phyloP scores from a whole-genome alignment of 1,284 basidiomycete genomes.

The Apiotrichum montevideense region DNA sequence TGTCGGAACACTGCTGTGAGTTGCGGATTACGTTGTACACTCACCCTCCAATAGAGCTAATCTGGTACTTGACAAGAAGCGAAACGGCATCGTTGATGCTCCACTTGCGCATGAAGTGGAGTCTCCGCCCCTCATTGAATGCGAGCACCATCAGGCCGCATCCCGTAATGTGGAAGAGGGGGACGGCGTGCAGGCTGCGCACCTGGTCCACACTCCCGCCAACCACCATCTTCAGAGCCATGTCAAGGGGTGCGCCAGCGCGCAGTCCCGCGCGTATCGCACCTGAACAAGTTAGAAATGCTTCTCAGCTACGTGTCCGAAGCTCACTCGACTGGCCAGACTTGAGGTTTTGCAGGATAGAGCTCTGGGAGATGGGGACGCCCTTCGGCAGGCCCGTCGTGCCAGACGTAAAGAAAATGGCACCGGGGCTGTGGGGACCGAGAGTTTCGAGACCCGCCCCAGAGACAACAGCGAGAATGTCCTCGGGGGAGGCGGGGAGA shows the following conservation, averaged over 20 bases:
- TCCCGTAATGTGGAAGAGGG: conserved; percentile 42
- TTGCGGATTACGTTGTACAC: no score
- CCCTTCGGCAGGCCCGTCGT: conserved; percentile 38
- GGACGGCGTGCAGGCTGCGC: conserved; percentile 27
- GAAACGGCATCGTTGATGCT: conserved; percentile 25
- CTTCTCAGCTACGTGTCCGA: no score
- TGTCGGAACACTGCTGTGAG: conserved; percentile 39
- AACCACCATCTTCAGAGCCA: conserved; percentile 7
- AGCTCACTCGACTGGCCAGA: not conserved
- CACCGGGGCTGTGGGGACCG: conserved; percentile 30
- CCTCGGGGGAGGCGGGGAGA: not conserved
- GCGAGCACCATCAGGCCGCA: conserved; percentile 34
- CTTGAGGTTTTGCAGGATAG: conserved; percentile 31
- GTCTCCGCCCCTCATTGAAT: conserved; percentile 30
- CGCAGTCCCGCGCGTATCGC: conserved; percentile 26
- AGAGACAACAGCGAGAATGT: not conserved
- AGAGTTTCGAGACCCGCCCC: conserved; percentile 15
- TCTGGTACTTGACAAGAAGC: conserved; percentile 26
- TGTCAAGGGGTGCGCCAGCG: conserved; percentile 17
- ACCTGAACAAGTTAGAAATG: not conserved
- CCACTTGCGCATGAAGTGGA: conserved; percentile 33
- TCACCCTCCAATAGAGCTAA: conserved; percentile 20
- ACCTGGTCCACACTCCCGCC: conserved; percentile 2
- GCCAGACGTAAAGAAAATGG: conserved; percentile 36
- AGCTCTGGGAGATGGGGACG: conserved; percentile 33